Base-by-base conservation (phyloP, 2,329 filamentous ascomycete genomes). In the Biscogniauxia marginata region DNA sequence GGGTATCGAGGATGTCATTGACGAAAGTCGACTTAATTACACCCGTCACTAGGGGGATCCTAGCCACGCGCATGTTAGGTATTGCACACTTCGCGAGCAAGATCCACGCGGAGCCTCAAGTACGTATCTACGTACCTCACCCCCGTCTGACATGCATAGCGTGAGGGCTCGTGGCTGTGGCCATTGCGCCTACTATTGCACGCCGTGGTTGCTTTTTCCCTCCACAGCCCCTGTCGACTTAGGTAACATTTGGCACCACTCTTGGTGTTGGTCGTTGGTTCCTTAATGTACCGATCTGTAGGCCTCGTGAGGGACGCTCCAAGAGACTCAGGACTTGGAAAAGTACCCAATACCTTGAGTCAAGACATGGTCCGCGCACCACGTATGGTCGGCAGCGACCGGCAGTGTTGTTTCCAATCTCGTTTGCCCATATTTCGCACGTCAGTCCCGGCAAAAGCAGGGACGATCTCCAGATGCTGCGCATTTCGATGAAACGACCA, bases 21-120 rank as follows among this genome's bases (percentile, higher is more conserved):
- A 51, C 53, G 56, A 57, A 53, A 55, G 51, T 55, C 47, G 46
- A 61, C 56, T 58, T 58, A 53, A 55, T 53, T 63, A 61, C 55
- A 59, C 61, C 59, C 56, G 46, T 54, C 44, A 49, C 43, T 39
- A 6, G 49, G 22, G 46, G 52, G 53, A 53, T 48, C 52, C 54
- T 22, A 53, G 55, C 49, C 39, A 23, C 54, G 58, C 52, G 55
- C 45, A 50, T 44, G 49, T 56, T 56, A 49, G 56, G 49, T 52
- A 61, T 58, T 56, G 53, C 59, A 20, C 56, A 55, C 21, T 48
- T 45, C n/a, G 30, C 13, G n/a, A 16, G 30, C 13, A 16, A 5
- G 13, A 39, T 16, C 30, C 30, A 39, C 30, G 11, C 30, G 30
- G 30, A 39, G 30, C 30, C 30, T 2, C 30, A 39, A 39, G 6